Evolutionary conservation across 2,329 filamentous ascomycete species (phyloP).

Genomic region (Penicillium sp.): DNA sequence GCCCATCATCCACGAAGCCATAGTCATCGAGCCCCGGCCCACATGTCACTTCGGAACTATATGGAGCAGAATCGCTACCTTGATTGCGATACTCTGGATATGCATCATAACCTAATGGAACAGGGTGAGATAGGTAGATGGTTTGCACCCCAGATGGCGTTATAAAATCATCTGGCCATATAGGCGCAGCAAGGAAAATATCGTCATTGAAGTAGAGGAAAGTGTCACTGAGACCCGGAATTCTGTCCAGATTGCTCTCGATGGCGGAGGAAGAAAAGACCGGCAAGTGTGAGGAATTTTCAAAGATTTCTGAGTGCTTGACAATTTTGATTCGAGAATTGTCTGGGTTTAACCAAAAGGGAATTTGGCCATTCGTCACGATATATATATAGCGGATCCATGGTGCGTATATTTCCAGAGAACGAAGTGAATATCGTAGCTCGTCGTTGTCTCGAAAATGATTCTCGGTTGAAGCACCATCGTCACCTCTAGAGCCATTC

Average conservation of each 20-base stretch:
- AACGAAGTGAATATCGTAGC: constrained; percentile 8
- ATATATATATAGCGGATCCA: constrained; percentile 4
- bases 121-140: constrained; percentile 3
- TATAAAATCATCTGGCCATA: constrained; percentile 9
- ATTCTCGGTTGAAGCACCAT: constrained; percentile 2
- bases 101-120: constrained; percentile 7
- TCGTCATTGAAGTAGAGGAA: constrained; percentile 8
- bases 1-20: neutral
- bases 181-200: constrained; percentile 5
- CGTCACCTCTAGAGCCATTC: neutral
- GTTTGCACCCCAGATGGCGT: constrained; percentile 3
- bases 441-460: constrained; percentile 7
- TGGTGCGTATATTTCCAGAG: constrained; percentile 1
- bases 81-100: constrained; percentile 3
- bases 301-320: constrained; percentile 5
- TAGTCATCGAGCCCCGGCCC: neutral
- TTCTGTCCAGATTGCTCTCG: constrained; percentile 4
- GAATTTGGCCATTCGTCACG: constrained; percentile 4
- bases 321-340: constrained; percentile 2
- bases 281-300: constrained; percentile 4
- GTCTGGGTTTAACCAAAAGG: constrained; percentile 1
- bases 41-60: neutral
- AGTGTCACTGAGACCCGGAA: constrained; percentile 1
- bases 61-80: neutral
- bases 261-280: constrained; percentile 3